These are phyloP conservation scores for Exophiala phaeomuriformis DNA, from an alignment of 2,329 filamentous ascomycete species.

Conservation along the genomic window DNA sequence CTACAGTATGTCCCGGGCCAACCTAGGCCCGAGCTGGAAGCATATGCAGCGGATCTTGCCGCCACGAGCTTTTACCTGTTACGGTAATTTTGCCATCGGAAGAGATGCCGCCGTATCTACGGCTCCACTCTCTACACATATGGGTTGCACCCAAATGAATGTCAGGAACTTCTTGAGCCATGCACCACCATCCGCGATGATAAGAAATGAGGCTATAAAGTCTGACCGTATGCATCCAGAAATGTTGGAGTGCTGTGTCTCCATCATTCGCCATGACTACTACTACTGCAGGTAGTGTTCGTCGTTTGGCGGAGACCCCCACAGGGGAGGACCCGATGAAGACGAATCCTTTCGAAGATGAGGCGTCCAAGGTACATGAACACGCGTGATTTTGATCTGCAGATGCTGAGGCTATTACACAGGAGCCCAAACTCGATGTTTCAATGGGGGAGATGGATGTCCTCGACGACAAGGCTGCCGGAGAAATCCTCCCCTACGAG, in stretches of 20 bases:
- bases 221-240: neutral
- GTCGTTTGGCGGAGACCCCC: neutral
- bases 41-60: neutral
- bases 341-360: neutral
- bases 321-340: neutral
- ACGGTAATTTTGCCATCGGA: too few species aligned
- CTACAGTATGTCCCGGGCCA: too few species aligned
- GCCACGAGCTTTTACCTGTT: too few species aligned
- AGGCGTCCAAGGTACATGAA: neutral
- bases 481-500: neutral
- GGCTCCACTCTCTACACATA: too few species aligned
- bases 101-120: too few species aligned
- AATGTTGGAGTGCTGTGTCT: too few species aligned
- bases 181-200: neutral
- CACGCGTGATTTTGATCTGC: neutral
- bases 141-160: too few species aligned
- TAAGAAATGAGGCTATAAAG: neutral
- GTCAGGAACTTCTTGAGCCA: too few species aligned
- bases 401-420: neutral
- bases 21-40: too few species aligned
- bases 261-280: neutral
- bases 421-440: neutral
- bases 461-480: neutral
- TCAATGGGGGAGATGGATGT: neutral
- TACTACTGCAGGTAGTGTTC: neutral